Percentiles rank a stretch among this genome's conserved stretches.
These are phyloP conservation scores for Coemansia asiatica DNA, from an alignment of 192 early-diverging fungal genomes.

Conservation along the genomic window DNA sequence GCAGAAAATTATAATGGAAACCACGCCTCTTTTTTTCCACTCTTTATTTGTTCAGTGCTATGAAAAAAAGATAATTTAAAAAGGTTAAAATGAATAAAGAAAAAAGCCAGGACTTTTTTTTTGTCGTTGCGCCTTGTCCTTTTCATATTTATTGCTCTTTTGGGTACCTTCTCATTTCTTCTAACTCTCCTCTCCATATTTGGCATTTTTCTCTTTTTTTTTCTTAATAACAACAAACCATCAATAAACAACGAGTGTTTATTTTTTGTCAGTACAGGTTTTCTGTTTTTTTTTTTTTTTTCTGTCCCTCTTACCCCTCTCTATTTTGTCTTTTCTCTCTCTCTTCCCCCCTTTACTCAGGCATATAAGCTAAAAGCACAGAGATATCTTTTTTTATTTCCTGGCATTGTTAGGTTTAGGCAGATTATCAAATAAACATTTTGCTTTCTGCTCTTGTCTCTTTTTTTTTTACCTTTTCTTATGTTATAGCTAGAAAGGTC, in stretches of 20 bases:
- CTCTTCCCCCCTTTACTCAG: neutral
- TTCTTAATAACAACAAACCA: constrained; percentile 1
- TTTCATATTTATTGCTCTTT: neutral
- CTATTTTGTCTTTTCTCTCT: neutral
- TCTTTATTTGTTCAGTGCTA: neutral
- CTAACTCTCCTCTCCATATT: neutral
- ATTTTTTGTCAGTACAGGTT: neutral
- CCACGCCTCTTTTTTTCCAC: constrained; percentile 7
- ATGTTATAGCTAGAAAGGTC: neutral
- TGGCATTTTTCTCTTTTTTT: neutral
- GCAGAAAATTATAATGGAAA: constrained; percentile 8
- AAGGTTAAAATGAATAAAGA: neutral
- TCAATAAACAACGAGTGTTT: neutral
- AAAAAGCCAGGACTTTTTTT: neutral
- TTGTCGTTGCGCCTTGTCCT: neutral
- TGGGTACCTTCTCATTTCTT: neutral
- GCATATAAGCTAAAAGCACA: neutral
- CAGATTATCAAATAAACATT: neutral
- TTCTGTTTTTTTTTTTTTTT: neutral
- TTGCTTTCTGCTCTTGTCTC: neutral
- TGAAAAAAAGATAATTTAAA: neutral
- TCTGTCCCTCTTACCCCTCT: neutral
- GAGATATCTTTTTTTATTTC: neutral
- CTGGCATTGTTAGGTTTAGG: too few species aligned
- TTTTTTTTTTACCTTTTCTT: constrained; percentile 5